These are phyloP conservation scores for Aaosphaeria pasadenensis DNA, from an alignment of 2,329 filamentous ascomycete genomes.

Conservation along the genomic window DNA sequence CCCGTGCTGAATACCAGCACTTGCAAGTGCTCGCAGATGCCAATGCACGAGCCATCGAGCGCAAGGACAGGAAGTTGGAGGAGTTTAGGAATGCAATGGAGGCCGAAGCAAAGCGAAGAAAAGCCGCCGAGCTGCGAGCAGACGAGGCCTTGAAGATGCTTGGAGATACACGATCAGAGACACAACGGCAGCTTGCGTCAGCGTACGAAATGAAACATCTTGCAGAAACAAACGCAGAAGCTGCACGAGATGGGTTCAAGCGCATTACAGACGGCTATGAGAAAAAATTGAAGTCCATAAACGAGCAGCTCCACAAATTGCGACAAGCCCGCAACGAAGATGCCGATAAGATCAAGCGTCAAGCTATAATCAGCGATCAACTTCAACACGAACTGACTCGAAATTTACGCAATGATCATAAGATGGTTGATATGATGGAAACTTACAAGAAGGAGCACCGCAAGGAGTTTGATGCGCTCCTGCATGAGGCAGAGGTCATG, in stretches of 20 bases:
- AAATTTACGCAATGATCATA: constrained; percentile 59
- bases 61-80: constrained; percentile 73
- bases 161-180: constrained; percentile 59
- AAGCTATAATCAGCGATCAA: constrained; percentile 70
- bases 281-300: constrained; percentile 50
- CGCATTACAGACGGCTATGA: constrained; percentile 55
- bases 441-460: constrained; percentile 65
- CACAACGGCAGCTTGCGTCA: constrained; percentile 62
- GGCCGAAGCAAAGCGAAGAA: constrained; percentile 60
- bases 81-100: constrained; percentile 64
- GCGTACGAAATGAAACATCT: constrained; percentile 42
- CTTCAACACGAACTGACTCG: constrained; percentile 66
- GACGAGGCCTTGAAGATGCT: constrained; percentile 60
- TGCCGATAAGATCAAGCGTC: constrained; percentile 42
- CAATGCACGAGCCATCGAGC: constrained; percentile 66
- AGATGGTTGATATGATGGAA: constrained; percentile 59
- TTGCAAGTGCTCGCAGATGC: constrained; percentile 67
- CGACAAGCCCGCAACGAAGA: constrained; percentile 25
- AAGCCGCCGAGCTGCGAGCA: constrained; percentile 59
- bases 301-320: constrained; percentile 41
- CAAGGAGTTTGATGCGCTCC: constrained; percentile 58
- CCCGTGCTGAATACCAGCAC: constrained; percentile 66
- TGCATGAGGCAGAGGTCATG: constrained; percentile 54
- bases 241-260: constrained; percentile 71
- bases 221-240: constrained; percentile 61